phyloP scores from a whole-genome alignment of 2,329 filamentous ascomycete genomes.

The Colletotrichum somersetense region DNA sequence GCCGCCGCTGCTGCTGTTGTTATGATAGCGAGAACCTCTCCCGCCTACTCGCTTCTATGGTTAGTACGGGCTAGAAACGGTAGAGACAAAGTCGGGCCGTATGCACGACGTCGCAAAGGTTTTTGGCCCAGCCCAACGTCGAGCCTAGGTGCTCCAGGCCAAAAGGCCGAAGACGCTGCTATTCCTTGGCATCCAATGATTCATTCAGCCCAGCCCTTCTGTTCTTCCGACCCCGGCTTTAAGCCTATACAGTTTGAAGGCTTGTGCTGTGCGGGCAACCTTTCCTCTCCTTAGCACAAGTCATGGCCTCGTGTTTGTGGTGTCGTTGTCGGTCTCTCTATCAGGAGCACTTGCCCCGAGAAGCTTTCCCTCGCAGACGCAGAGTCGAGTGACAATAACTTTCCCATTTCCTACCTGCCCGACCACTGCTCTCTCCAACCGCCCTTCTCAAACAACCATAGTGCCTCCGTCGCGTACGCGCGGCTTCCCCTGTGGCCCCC shows the following conservation, averaged over 20 bases:
- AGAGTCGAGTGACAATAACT: no score
- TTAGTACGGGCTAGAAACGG: background rate
- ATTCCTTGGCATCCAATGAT: background rate
- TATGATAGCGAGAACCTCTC: background rate
- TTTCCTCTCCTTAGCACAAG: background rate
- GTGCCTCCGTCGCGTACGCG: slow-evolving; percentile 87
- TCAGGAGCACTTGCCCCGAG: background rate
- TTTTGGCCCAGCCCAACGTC: background rate
- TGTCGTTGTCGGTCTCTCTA: background rate
- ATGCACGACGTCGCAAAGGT: background rate
- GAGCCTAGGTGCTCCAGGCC: background rate
- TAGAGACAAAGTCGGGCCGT: background rate
- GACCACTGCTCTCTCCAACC: slow-evolving; percentile 75
- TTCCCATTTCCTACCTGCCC: slow-evolving; percentile 59
- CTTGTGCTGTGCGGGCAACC: background rate
- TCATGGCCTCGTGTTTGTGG: background rate
- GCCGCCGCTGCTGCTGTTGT: no score
- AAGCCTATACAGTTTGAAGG: background rate
- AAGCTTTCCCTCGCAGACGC: background rate
- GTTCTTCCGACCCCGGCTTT: background rate
- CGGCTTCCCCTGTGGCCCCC: slow-evolving; percentile 82
- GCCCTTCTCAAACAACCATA: slow-evolving; percentile 85
- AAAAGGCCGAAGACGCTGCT: background rate
- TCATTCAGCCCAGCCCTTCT: background rate
- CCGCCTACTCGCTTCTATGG: background rate